These are phyloP conservation scores for Stellera chamaejasme DNA, from an alignment of 345 rosid genomes.

Conservation along the genomic window DNA sequence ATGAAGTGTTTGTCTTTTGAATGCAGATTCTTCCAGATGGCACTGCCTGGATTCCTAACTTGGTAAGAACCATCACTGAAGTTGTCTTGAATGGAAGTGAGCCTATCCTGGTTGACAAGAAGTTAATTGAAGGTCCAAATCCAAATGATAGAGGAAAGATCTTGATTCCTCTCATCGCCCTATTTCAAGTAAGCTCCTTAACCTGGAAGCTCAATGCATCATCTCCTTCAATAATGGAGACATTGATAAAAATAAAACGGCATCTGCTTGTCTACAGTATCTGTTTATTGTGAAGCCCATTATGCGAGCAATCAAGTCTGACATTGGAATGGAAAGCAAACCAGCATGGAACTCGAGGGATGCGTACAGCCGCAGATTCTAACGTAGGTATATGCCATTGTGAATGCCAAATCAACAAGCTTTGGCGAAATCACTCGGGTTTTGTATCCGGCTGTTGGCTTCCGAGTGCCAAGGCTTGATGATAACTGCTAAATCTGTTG, in stretches of 20 bases:
- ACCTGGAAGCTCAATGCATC: not conserved
- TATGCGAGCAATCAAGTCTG: conserved; percentile 34
- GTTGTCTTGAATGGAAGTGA: conserved; percentile 35
- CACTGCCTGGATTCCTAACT: conserved; percentile 41
- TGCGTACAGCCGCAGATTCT: not conserved
- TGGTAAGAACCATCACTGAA: conserved; percentile 33
- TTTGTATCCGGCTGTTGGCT: too few relatives aligned
- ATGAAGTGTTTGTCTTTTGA: not conserved
- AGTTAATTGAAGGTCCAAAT: conserved; percentile 47
- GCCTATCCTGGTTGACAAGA: conserved; percentile 38
- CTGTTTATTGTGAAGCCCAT: conserved; percentile 32
- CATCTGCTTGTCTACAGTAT: conserved; percentile 22
- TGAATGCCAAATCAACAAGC: too few relatives aligned
- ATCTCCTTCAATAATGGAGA: not conserved
- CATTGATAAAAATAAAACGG: not conserved
- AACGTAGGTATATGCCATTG: too few relatives aligned
- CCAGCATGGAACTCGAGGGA: conserved; percentile 32
- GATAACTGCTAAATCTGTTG: too few relatives aligned
- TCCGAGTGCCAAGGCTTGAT: too few relatives aligned
- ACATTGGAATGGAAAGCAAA: conserved; percentile 29
- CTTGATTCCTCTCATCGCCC: conserved; percentile 36
- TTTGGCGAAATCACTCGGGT: too few relatives aligned
- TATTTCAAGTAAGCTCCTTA: conserved; percentile 35
- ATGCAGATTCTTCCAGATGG: conserved; percentile 50
- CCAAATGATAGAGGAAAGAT: conserved; percentile 44